A percentile compares a stretch with the other conserved stretches of the same genome.
Conservation (phyloP, 495 filamentous ascomycete species). For the Penicillium verhagenii region DNA sequence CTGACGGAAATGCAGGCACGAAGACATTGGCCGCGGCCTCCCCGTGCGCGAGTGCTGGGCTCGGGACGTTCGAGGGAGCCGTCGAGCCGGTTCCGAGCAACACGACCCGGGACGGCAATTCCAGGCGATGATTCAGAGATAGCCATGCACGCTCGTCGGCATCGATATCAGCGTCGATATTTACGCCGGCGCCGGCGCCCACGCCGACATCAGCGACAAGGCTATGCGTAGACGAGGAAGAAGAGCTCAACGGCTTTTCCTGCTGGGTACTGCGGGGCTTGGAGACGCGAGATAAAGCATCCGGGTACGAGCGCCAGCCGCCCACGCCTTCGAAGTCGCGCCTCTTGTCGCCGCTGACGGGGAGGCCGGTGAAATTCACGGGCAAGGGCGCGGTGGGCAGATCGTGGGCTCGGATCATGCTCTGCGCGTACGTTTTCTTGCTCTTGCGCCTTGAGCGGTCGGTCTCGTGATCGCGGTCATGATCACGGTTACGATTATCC, state of each 20-base stretch:
- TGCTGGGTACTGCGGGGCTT: slow-evolving; percentile 23
- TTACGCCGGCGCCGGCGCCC: too few species aligned
- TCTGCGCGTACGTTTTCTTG: slow-evolving; percentile 20
- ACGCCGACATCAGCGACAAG: slow-evolving; percentile 12
- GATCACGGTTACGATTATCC: too few species aligned
- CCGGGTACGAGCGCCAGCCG: slow-evolving; percentile 59
- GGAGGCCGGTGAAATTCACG: slow-evolving; percentile 20
- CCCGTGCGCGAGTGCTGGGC: too few species aligned
- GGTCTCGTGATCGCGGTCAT: too few species aligned
- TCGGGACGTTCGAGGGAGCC: background rate
- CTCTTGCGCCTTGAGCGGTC: slow-evolving; percentile 7
- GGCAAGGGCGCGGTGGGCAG: slow-evolving; percentile 11
- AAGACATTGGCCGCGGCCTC: slow-evolving; percentile 5
- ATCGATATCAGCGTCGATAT: slow-evolving; percentile 21
- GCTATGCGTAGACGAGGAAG: slow-evolving; percentile 42
- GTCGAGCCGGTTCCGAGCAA: slow-evolving; percentile 16
- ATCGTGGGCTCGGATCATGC: slow-evolving; percentile 23
- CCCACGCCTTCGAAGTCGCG: slow-evolving; percentile 87
- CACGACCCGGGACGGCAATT: slow-evolving; percentile 54
- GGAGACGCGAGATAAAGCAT: slow-evolving; percentile 20
- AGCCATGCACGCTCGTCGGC: slow-evolving; percentile 68
- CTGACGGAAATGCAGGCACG: background rate
- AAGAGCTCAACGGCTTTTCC: slow-evolving; percentile 25
- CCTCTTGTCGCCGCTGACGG: slow-evolving; percentile 42
- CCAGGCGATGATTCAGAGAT: slow-evolving; percentile 69